These are phyloP conservation scores for Crithidia mellificae DNA, from an alignment of 208 protist genomes.

Conservation along the genomic window DNA sequence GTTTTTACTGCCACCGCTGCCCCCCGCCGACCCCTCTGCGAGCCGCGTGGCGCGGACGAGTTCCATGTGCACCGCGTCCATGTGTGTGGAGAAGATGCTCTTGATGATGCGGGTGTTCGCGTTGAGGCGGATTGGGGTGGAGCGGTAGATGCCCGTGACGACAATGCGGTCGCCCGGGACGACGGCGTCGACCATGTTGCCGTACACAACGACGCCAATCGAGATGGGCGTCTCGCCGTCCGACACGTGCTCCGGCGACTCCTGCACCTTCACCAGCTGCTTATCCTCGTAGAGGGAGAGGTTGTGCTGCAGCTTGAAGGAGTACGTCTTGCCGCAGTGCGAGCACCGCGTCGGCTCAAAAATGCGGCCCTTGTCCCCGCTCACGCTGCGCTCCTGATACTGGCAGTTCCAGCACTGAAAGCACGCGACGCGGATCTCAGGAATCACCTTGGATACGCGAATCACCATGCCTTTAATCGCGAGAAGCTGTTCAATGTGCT, in stretches of 20 bases:
- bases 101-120: conserved; percentile 92
- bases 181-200: conserved; percentile 94
- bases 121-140: conserved; percentile 93
- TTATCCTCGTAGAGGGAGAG: conserved; percentile 96
- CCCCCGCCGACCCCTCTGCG: neutral
- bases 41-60: conserved; percentile 56
- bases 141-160: conserved; percentile 98
- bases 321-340: conserved; percentile 85
- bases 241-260: conserved; percentile 97
- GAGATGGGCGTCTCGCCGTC: conserved; percentile 99
- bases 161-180: conserved; percentile 98
- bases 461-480: conserved; percentile 92
- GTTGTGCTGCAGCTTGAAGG: conserved; percentile 95
- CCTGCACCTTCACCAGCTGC: conserved; percentile 98
- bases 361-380: conserved; percentile 92
- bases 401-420: conserved; percentile 97
- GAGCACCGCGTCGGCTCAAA: conserved; percentile 96
- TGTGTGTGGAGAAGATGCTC: conserved; percentile 96
- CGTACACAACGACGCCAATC: conserved; percentile 95
- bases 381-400: conserved; percentile 65
- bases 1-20: too few relatives aligned
- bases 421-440: conserved; percentile 90
- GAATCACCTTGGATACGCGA: conserved; percentile 90
- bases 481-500: conserved; percentile 86
- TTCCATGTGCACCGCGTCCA: conserved; percentile 98